A percentile compares a stretch with the other conserved stretches of the same genome.
phyloP scores from a whole-genome alignment of 331 rosid species.

The Prunus yedoensis region DNA sequence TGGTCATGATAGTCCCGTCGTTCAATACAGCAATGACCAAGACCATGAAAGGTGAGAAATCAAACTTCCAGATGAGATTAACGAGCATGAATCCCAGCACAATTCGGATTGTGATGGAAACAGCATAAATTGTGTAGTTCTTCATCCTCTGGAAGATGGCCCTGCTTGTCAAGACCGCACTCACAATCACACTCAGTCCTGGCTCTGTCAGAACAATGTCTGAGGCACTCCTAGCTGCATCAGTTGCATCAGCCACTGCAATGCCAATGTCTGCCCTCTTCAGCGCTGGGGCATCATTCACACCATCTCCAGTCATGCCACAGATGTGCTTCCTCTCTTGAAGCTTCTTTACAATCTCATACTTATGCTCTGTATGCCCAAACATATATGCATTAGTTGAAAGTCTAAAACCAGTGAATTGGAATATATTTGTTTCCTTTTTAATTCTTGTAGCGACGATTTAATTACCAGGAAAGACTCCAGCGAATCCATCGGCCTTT shows the following conservation, averaged over 20 bases:
- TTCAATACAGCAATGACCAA: constrained; percentile 79
- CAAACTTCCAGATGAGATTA: constrained; percentile 82
- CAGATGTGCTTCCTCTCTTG: constrained; percentile 76
- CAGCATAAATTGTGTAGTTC: constrained; percentile 92
- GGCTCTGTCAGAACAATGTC: constrained; percentile 92
- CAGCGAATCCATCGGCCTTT: constrained; percentile 94
- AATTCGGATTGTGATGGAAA: constrained; percentile 87
- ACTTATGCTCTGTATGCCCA: constrained; percentile 75
- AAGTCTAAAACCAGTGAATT: not conserved
- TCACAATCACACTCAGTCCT: constrained; percentile 82
- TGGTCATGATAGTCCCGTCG: constrained; percentile 96
- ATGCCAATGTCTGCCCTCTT: constrained; percentile 94
- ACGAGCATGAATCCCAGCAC: constrained; percentile 79
- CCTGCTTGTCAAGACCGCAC: constrained; percentile 88
- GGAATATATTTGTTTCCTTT: not conserved
- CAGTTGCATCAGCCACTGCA: constrained; percentile 94
- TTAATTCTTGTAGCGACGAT: not conserved
- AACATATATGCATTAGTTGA: not conserved
- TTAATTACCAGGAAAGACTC: constrained; percentile 87
- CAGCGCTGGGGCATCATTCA: constrained; percentile 90
- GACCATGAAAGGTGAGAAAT: constrained; percentile 95
- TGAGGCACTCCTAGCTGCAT: constrained; percentile 88
- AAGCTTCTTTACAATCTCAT: constrained; percentile 81
- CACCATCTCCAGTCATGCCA: constrained; percentile 98
- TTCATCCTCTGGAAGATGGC: constrained; percentile 97